Base-by-base conservation (phyloP, 495 filamentous ascomycete species). In the Penicillium robsamsonii region DNA sequence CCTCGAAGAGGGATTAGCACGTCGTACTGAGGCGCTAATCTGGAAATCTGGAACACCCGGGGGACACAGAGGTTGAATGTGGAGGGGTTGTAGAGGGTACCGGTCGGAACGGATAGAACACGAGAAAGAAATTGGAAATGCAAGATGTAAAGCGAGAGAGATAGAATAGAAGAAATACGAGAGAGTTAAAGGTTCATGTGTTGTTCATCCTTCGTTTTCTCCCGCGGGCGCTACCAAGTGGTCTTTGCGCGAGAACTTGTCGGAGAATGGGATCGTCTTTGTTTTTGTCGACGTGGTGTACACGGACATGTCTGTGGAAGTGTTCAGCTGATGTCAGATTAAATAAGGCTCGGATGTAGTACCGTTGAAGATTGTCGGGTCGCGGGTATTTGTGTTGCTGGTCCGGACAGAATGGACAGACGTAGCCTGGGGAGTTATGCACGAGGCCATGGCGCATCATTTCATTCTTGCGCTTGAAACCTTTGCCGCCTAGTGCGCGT, bases 401-500 rank as follows among this genome's bases (percentile, higher is more conserved):
- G 70, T 97, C 92, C 3, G 91, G 88, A 69, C 94, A 98, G 68
- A 97, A 97, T 2, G 94, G 94, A 71, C 95, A 98, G 33, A 97
- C 87, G 69, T 98, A 98, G 58, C 95, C 94, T 11, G 94, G 94
- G 8, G 91, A 96, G 55, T 91, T 87, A 64, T 98, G 94, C 2
- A 98, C 94, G 2, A 98, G 80, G 4, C 93, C 92, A 75, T 98
- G 94, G 18, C 94, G 82, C 57, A 97, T 96, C 95, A 98, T 97
- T 74, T 98, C 95, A 62, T 98, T 98, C 72, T 98, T 97, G 40
- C 95, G 84, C 70, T 98, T 98, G 79, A 98, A 98, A 0, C 95
- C 94, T 70, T 90, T 96, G 15, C 94, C 94, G 13, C 88, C 89
- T 58, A 90, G 82, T 7, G 83, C 85, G 31, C 94, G 84, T 20